A percentile compares a stretch with the other conserved stretches of the same genome.
These are phyloP conservation scores for Marsdenia floribunda DNA, from an alignment of 257 asterid species.

Conservation along the genomic window DNA sequence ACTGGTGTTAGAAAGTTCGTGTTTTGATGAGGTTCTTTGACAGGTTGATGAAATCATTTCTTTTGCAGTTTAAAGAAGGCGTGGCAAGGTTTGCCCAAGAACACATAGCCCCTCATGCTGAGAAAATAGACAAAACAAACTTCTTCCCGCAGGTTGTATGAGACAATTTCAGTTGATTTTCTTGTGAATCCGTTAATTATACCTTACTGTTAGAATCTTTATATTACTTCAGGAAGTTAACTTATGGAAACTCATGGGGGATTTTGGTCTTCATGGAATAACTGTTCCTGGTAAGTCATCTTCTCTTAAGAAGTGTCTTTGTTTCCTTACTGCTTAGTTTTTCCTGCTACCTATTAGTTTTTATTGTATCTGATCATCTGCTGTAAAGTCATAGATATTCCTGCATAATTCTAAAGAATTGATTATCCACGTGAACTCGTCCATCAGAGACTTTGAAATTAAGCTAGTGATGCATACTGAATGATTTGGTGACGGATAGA, in stretches of 20 bases:
- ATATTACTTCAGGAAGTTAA: conserved; percentile 61
- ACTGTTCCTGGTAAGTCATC: conserved; percentile 77
- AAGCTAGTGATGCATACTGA: background rate
- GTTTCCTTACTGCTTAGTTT: background rate
- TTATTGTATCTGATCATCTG: background rate
- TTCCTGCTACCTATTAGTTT: background rate
- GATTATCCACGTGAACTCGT: background rate
- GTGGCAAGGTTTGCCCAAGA: conserved; percentile 92
- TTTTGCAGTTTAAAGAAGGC: conserved; percentile 81
- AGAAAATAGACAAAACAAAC: conserved; percentile 77
- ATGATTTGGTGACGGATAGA: background rate
- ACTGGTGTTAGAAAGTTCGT: background rate
- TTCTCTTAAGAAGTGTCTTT: conserved; percentile 6
- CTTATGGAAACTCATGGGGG: conserved; percentile 96
- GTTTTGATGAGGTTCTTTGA: conserved; percentile 1
- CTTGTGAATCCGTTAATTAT: conserved; percentile 3
- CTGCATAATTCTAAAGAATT: background rate
- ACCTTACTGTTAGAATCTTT: conserved; percentile 12
- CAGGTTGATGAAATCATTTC: background rate
- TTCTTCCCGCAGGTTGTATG: conserved; percentile 65
- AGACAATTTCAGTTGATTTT: conserved; percentile 7
- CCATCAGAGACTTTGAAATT: background rate
- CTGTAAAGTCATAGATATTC: background rate
- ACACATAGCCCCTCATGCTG: conserved; percentile 86
- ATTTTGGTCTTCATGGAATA: conserved; percentile 90